phyloP scores from a whole-genome alignment of 2,329 filamentous ascomycete genomes.

The Alternaria ventricosa region DNA sequence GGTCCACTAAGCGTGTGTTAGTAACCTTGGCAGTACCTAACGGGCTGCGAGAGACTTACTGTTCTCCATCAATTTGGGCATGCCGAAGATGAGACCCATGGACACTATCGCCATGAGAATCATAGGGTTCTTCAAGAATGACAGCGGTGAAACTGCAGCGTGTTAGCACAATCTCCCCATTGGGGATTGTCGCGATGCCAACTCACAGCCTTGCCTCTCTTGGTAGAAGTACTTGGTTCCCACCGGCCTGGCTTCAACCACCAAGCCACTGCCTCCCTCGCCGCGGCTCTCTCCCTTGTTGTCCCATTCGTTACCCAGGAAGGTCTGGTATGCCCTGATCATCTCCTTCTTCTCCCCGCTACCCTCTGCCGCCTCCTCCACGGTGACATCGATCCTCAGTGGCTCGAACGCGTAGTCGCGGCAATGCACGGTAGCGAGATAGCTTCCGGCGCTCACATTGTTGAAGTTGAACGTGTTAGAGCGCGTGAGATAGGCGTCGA shows the following conservation, averaged over 20 bases:
- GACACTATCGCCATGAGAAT: conserved; percentile 88
- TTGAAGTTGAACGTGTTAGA: conserved; percentile 77
- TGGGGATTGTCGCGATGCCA: not conserved
- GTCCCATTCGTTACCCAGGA: conserved; percentile 85
- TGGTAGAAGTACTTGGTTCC: conserved; percentile 77
- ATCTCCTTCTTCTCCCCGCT: conserved; percentile 48
- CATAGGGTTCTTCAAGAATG: conserved; percentile 92
- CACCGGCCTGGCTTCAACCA: conserved; percentile 67
- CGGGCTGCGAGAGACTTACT: conserved; percentile 66
- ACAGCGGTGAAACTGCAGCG: conserved; percentile 73
- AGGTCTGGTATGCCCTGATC: conserved; percentile 81
- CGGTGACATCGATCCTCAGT: conserved; percentile 75
- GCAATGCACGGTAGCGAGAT: conserved; percentile 82
- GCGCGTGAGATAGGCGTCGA: conserved; percentile 69
- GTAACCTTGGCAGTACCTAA: not conserved
- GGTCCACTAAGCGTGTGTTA: conserved; percentile 75
- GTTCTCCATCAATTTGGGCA: conserved; percentile 95
- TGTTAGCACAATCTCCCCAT: conserved; percentile 22
- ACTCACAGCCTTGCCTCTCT: conserved; percentile 77
- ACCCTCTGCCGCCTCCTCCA: conserved; percentile 36
- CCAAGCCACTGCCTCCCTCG: conserved; percentile 53
- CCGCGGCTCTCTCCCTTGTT: conserved; percentile 75
- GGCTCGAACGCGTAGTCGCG: conserved; percentile 77
- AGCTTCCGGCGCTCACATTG: conserved; percentile 74
- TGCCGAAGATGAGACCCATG: conserved; percentile 83